These are phyloP conservation scores for Sphenostylis stenocarpa DNA, from an alignment of 306 rosid species.

Conservation along the genomic window DNA sequence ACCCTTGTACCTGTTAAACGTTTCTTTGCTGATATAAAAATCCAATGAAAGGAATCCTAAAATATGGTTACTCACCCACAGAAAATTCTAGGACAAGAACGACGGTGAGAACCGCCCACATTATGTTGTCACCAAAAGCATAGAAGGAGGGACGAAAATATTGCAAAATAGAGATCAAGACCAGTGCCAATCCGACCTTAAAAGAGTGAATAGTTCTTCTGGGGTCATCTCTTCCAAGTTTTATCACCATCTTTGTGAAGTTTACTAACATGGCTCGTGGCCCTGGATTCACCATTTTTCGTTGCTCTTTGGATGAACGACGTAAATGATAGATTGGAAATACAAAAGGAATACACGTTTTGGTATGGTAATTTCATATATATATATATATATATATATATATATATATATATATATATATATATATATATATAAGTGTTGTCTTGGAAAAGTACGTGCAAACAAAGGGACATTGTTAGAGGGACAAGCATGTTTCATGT, in stretches of 20 bases:
- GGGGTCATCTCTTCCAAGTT: conserved; percentile 61
- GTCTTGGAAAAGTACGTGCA: not conserved
- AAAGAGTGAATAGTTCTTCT: conserved; percentile 68
- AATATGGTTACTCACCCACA: conserved; percentile 50
- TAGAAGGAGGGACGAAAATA: conserved; percentile 55
- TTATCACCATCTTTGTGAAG: conserved; percentile 29
- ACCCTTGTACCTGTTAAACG: no score
- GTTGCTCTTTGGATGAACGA: not conserved
- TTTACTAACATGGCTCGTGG: conserved; percentile 26
- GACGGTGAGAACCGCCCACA: conserved; percentile 79
- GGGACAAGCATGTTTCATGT: not conserved
- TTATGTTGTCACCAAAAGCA: conserved; percentile 60
- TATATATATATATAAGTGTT: not conserved
- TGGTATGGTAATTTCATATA: not conserved
- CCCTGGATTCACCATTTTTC: no score
- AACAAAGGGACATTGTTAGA: not conserved
- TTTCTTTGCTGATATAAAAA: no score
- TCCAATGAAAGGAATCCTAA: not conserved
- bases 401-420: no score
- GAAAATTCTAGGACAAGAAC: conserved; percentile 72
- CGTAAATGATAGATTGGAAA: not conserved
- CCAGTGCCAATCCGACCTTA: conserved; percentile 66
- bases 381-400: no score
- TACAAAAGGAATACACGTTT: not conserved
- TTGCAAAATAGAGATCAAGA: conserved; percentile 55